Evolutionary conservation across 441 rosid genomes (phyloP), one percentile per base, ranked within the genome.

Genomic region (Daphne laureola): DNA sequence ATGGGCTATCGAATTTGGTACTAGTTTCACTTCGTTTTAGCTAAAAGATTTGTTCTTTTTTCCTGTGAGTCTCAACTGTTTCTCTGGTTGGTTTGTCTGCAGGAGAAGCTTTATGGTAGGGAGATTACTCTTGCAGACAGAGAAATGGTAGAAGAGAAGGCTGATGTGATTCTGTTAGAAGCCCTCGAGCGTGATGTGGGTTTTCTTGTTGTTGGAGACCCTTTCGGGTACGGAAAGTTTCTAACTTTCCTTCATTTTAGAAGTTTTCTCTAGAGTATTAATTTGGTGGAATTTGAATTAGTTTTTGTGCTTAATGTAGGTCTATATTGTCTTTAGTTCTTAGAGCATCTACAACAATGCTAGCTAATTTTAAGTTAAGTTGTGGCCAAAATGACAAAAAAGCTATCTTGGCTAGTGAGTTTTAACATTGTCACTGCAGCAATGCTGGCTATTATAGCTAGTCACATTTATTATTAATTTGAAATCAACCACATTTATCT

Each of bases 201-300:
- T 61, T 90, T 90, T 43, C 95, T 90, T 36, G 96, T 90, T 62
- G 96, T 90, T 26, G 96, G 97, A 4, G 96, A 90, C 67, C 97
- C 97, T 65, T 90, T 90, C 21, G 96, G 98, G 94, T 84, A 79
- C 18, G 54, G 1, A 12, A 4, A 8, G 11, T 40, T 26, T 51
- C 44, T 17, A 14, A 21, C 18, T 12, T 2, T 47, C 53, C 18
- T 3, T 27, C 44, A 3, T 3, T 2, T 31, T 31, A 31, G 38
- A 31, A 6, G 8, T 31, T 31, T 31, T 7, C 11, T 5, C 38
- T 31, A 9, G 1, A 31, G 38, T 31, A 31, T 31, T 31, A 31
- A 31, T 5, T 31, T 31, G 38, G 4, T 31, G 38, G 38, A 31
- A 31, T 9, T 31, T 26, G 49, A 15, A 46, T 47, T 21, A 42